Base-by-base conservation (phyloP, 768 basidiomycete species). In the Rhizopogon vulgaris region DNA sequence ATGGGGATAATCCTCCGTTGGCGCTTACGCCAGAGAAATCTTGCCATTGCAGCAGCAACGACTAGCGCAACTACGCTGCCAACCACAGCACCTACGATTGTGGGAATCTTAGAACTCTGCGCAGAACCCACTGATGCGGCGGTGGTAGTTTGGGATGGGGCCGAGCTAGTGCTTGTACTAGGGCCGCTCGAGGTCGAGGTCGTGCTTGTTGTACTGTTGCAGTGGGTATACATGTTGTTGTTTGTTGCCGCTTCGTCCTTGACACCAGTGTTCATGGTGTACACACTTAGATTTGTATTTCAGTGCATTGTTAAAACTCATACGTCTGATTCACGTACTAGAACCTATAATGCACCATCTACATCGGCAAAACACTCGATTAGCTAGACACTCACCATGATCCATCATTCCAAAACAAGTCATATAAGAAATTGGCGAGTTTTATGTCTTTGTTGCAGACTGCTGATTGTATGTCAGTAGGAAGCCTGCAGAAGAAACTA, bases 181-280 rank as follows among this genome's bases (percentile, higher is more conserved):
- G 3, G 28, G 25, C 4, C 12, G 15, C 41, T 42, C 10, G 60
- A 54, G 15, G 36, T 40, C 3, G 30, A 11, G n/a, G 41, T 48
- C 14, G 54, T 37, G 15, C 34, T 37, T 15, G 42, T 48, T 9
- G 52, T 52, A 10, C 45, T 41, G n/a, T 54, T 52, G 48, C 67
- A 68, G 41, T 63, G 59, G 12, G 63, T 64, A 49, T 65, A 68
- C 0, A 64, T 64, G 42, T 68, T 63, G 58, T 63, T 61, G 17
- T 56, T 56, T 28, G 57, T 52, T 22, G 45, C 50, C 2, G 48
- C 49, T n/a, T 67, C 59, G 25, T 62, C 56, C 11, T 37, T 18
- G 9, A 49, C 48, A 3, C 56, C 59, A 6, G 50, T 51, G 17
- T 63, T 56, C 41, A 50, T 56, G 3, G 65, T 61, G 22, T 47